Evolutionary conservation across 768 basidiomycete genomes (phyloP).

Genomic region (Tylopilus cervinicoccineus): DNA sequence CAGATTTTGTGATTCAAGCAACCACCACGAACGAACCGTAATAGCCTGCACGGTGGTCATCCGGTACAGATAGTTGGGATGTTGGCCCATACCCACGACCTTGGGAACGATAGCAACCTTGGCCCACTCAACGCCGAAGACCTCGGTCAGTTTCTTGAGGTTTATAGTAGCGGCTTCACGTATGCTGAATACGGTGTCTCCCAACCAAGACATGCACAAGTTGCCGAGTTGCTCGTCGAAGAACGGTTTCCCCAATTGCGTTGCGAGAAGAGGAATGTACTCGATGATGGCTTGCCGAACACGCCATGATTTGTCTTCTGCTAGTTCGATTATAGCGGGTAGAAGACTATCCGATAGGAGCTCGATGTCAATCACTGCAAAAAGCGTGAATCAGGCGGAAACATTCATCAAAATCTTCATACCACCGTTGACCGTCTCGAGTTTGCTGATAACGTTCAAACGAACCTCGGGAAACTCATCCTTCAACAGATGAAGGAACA

Average conservation of each 20-base stretch:
- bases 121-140: constrained; percentile 99
- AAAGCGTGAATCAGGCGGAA: constrained; percentile 8
- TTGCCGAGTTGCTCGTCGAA: constrained; percentile 97
- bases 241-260: constrained; percentile 94
- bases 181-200: constrained; percentile 97
- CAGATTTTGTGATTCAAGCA: no score
- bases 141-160: constrained; percentile 94
- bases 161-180: constrained; percentile 98
- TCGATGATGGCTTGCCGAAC: constrained; percentile 99
- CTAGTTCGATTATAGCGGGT: constrained; percentile 95
- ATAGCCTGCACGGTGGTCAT: constrained; percentile 99
- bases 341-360: constrained; percentile 90
- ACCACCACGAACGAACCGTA: constrained; percentile 55
- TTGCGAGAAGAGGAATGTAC: constrained; percentile 97
- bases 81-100: constrained; percentile 94
- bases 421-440: constrained; percentile 94
- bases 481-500: constrained; percentile 95
- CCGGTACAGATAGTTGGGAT: constrained; percentile 94
- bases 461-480: constrained; percentile 99
- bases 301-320: constrained; percentile 99
- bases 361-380: constrained; percentile 93
- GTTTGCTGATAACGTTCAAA: constrained; percentile 96
- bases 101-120: constrained; percentile 91
- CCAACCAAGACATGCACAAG: constrained; percentile 98
- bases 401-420: constrained; percentile 24